Evolutionary conservation across 148 eudicot species (phyloP).

Genomic region (Camellia sinensis): DNA sequence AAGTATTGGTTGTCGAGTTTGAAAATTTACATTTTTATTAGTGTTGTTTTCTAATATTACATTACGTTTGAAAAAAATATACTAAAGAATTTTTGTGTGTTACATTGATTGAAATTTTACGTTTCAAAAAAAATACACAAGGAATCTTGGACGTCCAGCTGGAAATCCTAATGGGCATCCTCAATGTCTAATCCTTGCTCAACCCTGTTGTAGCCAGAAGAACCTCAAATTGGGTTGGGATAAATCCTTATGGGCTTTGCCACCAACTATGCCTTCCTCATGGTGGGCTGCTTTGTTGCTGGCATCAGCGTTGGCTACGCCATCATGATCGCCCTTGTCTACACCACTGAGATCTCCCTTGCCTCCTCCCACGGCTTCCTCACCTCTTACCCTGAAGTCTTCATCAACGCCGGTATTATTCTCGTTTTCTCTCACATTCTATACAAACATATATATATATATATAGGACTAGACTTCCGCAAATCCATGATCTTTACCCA

Average conservation of each 20-base stretch:
- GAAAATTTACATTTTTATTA: too few species aligned
- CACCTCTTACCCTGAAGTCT: slow-evolving; percentile 25
- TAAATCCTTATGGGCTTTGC: slow-evolving; percentile 43
- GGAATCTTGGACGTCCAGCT: slow-evolving; percentile 15
- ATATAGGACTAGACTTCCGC: too few species aligned
- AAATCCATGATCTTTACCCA: too few species aligned
- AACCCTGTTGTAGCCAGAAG: slow-evolving; percentile 40
- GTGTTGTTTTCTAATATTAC: too few species aligned
- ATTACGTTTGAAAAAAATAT: too few species aligned
- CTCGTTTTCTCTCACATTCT: not conserved
- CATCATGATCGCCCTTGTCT: slow-evolving; percentile 22
- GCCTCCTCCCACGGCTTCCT: slow-evolving; percentile 23
- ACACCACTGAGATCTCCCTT: slow-evolving; percentile 23
- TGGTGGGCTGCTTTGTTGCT: slow-evolving; percentile 43
- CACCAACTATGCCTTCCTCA: slow-evolving; percentile 37
- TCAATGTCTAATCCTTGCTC: slow-evolving; percentile 27
- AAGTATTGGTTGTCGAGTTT: too few species aligned
- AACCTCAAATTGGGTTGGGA: slow-evolving; percentile 44
- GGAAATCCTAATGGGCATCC: slow-evolving; percentile 23
- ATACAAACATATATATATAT: not conserved
- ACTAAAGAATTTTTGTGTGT: too few species aligned
- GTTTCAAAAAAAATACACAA: too few species aligned
- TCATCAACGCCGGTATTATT: slow-evolving; percentile 20
- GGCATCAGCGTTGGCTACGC: slow-evolving; percentile 45
- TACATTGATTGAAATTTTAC: too few species aligned